phyloP scores from a whole-genome alignment of 192 early-diverging fungal species.

The Mortierella antarctica region DNA sequence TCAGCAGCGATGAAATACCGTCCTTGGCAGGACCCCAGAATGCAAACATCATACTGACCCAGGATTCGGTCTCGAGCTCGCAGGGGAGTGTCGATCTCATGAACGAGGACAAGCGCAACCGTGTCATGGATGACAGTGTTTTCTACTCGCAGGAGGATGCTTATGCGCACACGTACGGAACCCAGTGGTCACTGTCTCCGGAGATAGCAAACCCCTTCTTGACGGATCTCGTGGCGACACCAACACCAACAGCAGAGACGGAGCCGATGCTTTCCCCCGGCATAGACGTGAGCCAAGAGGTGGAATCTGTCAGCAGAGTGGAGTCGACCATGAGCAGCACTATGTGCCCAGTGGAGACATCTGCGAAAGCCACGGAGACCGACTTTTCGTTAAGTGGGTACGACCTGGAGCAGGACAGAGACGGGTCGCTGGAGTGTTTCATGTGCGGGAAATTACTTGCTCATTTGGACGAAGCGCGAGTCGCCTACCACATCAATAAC shows the following conservation, averaged over 20 bases:
- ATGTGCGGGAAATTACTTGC: constrained; percentile 29
- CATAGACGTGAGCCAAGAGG: too few relatives aligned
- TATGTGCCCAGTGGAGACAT: not conserved
- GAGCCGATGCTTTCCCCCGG: too few relatives aligned
- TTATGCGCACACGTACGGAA: not conserved
- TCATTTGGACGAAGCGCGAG: constrained; percentile 26
- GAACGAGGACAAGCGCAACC: not conserved
- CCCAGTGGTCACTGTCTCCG: constrained; percentile 11
- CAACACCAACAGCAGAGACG: not conserved
- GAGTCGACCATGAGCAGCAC: not conserved
- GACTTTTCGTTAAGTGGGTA: not conserved
- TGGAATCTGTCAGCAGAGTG: too few relatives aligned
- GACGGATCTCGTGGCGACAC: constrained; percentile 14
- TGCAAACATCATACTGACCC: not conserved
- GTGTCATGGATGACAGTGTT: not conserved
- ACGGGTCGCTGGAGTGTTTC: constrained; percentile 15
- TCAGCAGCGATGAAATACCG: too few relatives aligned
- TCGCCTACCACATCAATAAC: constrained; percentile 39
- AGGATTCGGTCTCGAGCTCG: constrained; percentile 14
- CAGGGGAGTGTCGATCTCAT: constrained; percentile 13
- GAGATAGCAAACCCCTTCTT: constrained; percentile 2
- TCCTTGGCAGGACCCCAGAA: not conserved
- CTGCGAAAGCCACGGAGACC: not conserved
- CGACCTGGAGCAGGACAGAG: not conserved
- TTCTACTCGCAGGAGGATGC: too few relatives aligned